Base-by-base conservation (phyloP, 768 basidiomycete species). In the Xerocomellus dryophilus region DNA sequence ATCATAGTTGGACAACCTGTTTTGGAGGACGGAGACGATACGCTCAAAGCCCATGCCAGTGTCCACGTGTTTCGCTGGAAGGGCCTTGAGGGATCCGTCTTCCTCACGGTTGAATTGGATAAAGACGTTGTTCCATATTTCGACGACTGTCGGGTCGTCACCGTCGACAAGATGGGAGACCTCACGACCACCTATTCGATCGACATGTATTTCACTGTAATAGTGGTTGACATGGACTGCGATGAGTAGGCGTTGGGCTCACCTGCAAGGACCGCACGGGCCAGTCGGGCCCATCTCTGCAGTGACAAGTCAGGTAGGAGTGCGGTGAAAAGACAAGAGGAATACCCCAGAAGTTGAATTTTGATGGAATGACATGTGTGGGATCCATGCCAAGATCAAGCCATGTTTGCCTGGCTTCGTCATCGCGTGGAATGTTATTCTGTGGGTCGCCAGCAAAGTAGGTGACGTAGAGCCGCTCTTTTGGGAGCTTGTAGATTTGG, bases 71-170 rank as follows among this genome's bases (percentile, higher is more conserved):
- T 94, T 93, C 31, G 86, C 83, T 23, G 97, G 97, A 14, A 99
- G 81, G 1, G 81, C 55, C 48, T 81, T 84, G 15, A 99, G 80
- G 18, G 85, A 83, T 38, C 90, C 88, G 53, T 95, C 90, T 41
- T 84, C 81, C 71, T 98, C 96, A 43, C 97, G 90, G 69, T 99
- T 98, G 77, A 90, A 99, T 65, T 98, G 95, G 67, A 99, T 98
- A 70, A 98, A 99, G 52, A 99, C 97, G 69, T 97, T 98, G 77
- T 99, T 99, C 97, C 97, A 99, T 61, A 99, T 95, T 72, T 96
- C 93, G 53, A 99, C 81, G 8, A 99, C 97, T 58, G 95, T 86
- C 2, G 97, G 94, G 66, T 98, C 97, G 69, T 99, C 97, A 62
- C 86, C 80, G 70, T 99, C 98, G 61, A 99, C 97, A 43, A 97